Base-by-base conservation (phyloP, 2,329 filamentous ascomycete genomes). In the Chaetomiaceae sp. region DNA sequence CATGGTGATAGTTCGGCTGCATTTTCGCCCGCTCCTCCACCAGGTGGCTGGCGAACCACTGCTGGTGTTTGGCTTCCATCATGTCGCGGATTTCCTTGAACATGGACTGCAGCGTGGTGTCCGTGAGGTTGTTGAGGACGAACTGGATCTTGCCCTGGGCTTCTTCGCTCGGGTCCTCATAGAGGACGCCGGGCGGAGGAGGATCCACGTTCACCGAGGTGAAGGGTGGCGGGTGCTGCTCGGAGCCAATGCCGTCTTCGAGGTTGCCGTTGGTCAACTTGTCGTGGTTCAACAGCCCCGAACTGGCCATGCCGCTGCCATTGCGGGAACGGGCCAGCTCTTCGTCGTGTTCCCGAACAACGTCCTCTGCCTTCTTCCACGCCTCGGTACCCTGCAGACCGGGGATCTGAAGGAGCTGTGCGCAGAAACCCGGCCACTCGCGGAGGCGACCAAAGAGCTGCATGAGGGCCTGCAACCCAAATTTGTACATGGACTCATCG, bases 341-440 rank as follows among this genome's bases (percentile, higher is more conserved):
- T 55, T 86, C 82, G 50, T 84, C 80, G 54, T 83, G 78, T 48
- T 87, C 83, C 20, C 81, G 82, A 22, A 94, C 79, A 11, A 92
- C 86, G 57, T 94, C 88, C 63, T 94, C 84, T 0, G 90, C 90
- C 65, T 88, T 90, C 58, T 83, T 84, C 74, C 83, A 91, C 15
- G 92, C 89, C 56, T 95, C 89, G 0, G 92, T 96, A 6, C 87
- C 87, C 60, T 88, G 87, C 19, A 99, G 78, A 37, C 84, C 88
- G 0, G 88, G 85, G 36, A 96, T 90, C 57, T 89, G 85, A 20
- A 95, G 72, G 6, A 99, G 80, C 57, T 94, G 83, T 57, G 87
- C 85, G 68, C 92, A 97, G 64, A 96, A 95, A 2, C 88, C 89
- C n/a, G 91, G 90, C 94, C 94, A 99, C 66, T 99, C 94, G 4